Base-by-base conservation (phyloP, 352 stramenopile genomes). In the Globisporangium alternatum region DNA sequence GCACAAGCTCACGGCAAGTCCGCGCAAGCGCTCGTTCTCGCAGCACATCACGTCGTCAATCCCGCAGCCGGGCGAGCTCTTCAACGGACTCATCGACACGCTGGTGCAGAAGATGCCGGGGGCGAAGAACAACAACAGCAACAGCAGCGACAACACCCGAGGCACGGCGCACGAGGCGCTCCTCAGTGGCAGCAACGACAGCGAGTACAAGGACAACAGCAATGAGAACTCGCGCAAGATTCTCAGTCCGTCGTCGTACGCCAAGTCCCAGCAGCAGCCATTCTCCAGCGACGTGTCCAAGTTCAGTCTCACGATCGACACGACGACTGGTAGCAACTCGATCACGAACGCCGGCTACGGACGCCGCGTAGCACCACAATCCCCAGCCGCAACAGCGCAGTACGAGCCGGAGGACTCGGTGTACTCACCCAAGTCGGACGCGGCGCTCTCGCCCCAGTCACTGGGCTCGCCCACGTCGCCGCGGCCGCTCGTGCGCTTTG, bases 1-100 rank as follows among this genome's bases (percentile, higher is more conserved):
- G 52, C 84, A 80, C 9, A 86, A 88, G 41, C 81, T 77, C 28
- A 53, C 66, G 15, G 70, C 58, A 33, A 92, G 81, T 49, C 83
- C 83, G 35, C 84, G 83, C 37, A 72, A 86, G 37, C 81, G 83
- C 37, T 89, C 80, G 8, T 76, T 92, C 51, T 92, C 83, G n/a
- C 81, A 92, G 57, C 81, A 89, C 39, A 75, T 93, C 48, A 79
- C 79, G 10, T 80, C 74, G n/a, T 86, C 80, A 60, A 89, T 91
- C 55, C 69, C 72, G 2, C 83, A 91, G 56, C 81, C 84, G 0
- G 74, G 77, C 0, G 83, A 92, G 53, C 66, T 95, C 1, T 56
- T 92, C 28, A 83, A 86, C 48, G 86, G 83, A 30, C 37, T 95
- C 4, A 70, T 95, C 30, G 83, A 90, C 58, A 88, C 78, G 5